Evolutionary conservation across 2,329 filamentous ascomycete genomes (phyloP).

Genomic region (Amauroascus niger): DNA sequence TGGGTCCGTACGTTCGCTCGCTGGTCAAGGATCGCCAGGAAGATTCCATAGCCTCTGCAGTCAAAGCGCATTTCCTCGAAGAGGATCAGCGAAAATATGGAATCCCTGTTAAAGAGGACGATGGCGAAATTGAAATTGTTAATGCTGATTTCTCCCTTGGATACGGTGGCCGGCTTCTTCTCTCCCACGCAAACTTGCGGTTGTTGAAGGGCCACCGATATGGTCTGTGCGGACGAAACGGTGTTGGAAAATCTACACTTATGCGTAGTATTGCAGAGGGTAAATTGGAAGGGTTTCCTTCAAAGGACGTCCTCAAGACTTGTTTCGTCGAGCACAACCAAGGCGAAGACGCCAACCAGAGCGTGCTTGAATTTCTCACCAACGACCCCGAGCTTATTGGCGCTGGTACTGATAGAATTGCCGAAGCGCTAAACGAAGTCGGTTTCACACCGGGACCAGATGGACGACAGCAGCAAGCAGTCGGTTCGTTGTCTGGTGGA

Average conservation of each 20-base stretch:
- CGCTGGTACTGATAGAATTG: constrained; percentile 71
- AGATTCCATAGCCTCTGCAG: constrained; percentile 56
- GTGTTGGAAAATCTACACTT: constrained; percentile 95
- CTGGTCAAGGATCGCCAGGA: constrained; percentile 56
- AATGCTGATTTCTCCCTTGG: constrained; percentile 96
- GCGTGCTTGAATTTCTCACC: constrained; percentile 82
- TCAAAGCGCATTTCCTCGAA: constrained; percentile 68
- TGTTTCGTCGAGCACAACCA: constrained; percentile 99
- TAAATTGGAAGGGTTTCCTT: constrained; percentile 93
- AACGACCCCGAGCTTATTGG: constrained; percentile 80
- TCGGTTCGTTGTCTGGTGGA: constrained; percentile 90
- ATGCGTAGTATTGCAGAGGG: constrained; percentile 94
- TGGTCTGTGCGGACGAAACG: constrained; percentile 92
- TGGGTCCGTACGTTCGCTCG: constrained; percentile 65
- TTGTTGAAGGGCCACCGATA: constrained; percentile 95
- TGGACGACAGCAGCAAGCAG: constrained; percentile 77
- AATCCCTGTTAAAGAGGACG: constrained; percentile 73
- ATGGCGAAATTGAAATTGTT: constrained; percentile 90
- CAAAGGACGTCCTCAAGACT: constrained; percentile 82
- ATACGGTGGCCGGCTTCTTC: constrained; percentile 92
- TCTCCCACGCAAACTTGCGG: constrained; percentile 90
- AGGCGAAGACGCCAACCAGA: constrained; percentile 92
- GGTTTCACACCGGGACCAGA: constrained; percentile 87
- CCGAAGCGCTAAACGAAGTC: constrained; percentile 74
- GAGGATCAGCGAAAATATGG: constrained; percentile 85